Evolutionary conservation across 129 eudicot genomes (phyloP).

Genomic region (Daucus carota): DNA sequence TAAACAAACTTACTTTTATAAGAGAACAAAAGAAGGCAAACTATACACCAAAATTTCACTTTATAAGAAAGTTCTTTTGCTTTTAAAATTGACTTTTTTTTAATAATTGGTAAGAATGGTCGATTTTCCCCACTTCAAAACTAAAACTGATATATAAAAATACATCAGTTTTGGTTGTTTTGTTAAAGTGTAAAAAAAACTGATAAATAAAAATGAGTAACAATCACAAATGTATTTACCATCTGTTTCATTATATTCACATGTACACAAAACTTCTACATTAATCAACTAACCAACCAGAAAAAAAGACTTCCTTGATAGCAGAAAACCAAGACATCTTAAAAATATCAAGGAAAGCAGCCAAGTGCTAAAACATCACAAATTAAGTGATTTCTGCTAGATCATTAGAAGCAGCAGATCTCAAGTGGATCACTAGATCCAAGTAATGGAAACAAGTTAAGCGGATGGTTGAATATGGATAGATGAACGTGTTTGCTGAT

Average conservation of each 20-base stretch:
- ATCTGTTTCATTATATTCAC: neutral
- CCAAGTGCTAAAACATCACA: neutral
- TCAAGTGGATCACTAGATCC: neutral
- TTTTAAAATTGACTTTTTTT: neutral
- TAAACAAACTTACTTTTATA: no score
- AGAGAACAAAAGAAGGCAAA: no score
- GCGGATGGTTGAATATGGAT: neutral
- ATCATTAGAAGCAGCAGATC: neutral
- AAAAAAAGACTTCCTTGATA: neutral
- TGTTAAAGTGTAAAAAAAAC: no score
- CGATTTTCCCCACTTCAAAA: no score
- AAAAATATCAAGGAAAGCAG: neutral
- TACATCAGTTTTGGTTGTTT: no score
- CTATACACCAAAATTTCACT: no score
- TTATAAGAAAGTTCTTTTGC: neutral
- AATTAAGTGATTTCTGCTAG: neutral
- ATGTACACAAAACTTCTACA: neutral
- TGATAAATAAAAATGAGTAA: neutral
- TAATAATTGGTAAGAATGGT: neutral
- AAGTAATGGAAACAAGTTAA: neutral
- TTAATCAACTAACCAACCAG: neutral
- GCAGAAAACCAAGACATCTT: neutral
- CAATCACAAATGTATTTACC: neutral
- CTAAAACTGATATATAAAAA: no score
- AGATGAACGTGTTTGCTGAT: conserved; percentile 44